Conservation (phyloP, 2,329 filamentous ascomycete genomes). For the Ophiostoma perfectum region DNA sequence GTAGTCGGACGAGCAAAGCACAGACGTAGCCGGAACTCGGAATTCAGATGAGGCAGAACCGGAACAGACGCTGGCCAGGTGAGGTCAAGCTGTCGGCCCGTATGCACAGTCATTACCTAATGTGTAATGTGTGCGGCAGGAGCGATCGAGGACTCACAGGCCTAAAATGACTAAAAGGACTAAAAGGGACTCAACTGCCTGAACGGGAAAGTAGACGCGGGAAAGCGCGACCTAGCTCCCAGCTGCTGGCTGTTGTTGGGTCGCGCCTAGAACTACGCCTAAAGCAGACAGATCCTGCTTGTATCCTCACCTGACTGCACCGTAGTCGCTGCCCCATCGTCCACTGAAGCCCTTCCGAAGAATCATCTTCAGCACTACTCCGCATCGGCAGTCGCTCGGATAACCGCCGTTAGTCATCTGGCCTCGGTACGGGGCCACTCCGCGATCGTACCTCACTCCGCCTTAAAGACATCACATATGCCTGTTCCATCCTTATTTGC, state of each 20-base stretch:
- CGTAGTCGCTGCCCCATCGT: not conserved
- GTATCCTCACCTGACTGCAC: not conserved
- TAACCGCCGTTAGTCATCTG: constrained; percentile 14
- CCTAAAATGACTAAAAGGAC: no score
- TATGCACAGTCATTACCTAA: not conserved
- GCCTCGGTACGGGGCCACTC: not conserved
- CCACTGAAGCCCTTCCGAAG: constrained; percentile 16
- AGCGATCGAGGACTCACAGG: not conserved
- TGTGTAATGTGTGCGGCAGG: not conserved
- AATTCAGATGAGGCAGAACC: not conserved
- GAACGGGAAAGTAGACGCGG: constrained; percentile 19
- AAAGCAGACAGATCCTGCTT: not conserved
- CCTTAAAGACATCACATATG: not conserved
- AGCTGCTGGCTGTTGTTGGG: not conserved
- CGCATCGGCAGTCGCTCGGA: constrained; percentile 22
- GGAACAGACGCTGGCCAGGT: not conserved
- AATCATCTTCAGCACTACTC: constrained; percentile 16
- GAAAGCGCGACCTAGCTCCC: constrained; percentile 9
- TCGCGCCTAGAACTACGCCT: not conserved
- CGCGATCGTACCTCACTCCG: not conserved
- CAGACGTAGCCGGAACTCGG: constrained; percentile 3
- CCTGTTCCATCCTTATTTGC: not conserved
- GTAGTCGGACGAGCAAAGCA: not conserved
- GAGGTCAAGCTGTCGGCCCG: not conserved
- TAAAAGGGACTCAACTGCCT: constrained; percentile 18